Evolutionary conservation across 2,329 filamentous ascomycete genomes (phyloP).

Genomic region (Cordyceps sp.): DNA sequence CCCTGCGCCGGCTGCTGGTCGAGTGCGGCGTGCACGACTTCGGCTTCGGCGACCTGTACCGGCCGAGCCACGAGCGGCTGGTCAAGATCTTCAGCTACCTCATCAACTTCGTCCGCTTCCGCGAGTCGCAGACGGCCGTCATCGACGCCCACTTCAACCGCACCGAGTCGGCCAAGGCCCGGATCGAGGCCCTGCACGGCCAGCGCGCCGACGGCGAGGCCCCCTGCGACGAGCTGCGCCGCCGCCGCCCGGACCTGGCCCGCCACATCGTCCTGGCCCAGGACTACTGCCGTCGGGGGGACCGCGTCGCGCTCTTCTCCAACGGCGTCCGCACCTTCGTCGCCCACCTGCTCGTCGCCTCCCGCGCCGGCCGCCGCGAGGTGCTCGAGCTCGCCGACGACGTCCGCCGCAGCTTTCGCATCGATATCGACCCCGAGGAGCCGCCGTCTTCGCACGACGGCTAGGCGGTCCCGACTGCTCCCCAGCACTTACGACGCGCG

Average conservation of each 20-base stretch:
- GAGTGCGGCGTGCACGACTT: conserved; percentile 92
- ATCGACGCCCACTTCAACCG: conserved; percentile 94
- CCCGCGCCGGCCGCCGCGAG: conserved; percentile 1
- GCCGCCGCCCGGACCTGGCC: not conserved
- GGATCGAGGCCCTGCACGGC: conserved; percentile 75
- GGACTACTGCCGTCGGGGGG: not conserved
- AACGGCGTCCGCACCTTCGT: conserved; percentile 8
- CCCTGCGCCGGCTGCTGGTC: conserved; percentile 58
- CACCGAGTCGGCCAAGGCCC: conserved; percentile 66
- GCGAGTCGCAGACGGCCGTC: conserved; percentile 74
- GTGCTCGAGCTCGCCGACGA: not conserved
- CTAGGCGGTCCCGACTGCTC: no score
- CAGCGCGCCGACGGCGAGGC: no score
- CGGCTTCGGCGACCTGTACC: conserved; percentile 79
- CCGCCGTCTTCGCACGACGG: not conserved
- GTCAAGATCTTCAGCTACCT: conserved; percentile 95
- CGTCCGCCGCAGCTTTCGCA: conserved; percentile 7
- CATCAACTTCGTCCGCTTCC: conserved; percentile 97
- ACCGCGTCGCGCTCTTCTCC: not conserved
- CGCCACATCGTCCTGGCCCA: not conserved
- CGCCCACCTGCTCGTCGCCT: conserved; percentile 5
- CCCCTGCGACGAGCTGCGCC: not conserved
- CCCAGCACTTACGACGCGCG: no score
- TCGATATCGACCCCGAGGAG: not conserved
- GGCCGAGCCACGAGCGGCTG: conserved; percentile 75